Percentiles rank a stretch among this genome's conserved stretches.
phyloP scores from a whole-genome alignment of 495 filamentous ascomycete species.

The Hypomontagnella submonticulosa region DNA sequence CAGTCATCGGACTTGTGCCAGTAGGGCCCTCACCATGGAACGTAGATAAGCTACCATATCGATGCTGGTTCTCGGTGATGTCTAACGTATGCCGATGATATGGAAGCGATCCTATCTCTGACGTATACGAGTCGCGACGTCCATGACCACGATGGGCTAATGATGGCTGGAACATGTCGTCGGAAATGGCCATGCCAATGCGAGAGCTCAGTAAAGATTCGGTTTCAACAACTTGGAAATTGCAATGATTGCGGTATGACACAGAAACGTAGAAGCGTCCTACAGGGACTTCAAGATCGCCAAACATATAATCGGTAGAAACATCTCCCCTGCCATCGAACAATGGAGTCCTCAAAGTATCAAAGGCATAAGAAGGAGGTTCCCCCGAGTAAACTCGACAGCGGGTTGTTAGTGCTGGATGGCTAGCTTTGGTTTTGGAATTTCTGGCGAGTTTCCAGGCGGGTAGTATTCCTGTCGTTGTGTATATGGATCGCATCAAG shows the following conservation, averaged over 20 bases:
- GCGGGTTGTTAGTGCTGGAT: constrained; percentile 74
- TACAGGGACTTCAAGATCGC: constrained; percentile 83
- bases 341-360: constrained; percentile 77
- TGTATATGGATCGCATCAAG: constrained; percentile 91
- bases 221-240: constrained; percentile 89
- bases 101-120: constrained; percentile 81
- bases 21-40: constrained; percentile 84
- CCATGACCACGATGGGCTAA: constrained; percentile 57
- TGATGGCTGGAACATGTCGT: constrained; percentile 84
- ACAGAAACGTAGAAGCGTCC: constrained; percentile 85
- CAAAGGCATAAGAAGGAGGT: constrained; percentile 61
- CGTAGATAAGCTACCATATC: constrained; percentile 92
- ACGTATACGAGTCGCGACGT: constrained; percentile 52
- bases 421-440: constrained; percentile 71
- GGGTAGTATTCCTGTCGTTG: constrained; percentile 83
- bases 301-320: constrained; percentile 80
- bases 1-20: constrained; percentile 87
- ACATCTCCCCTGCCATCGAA: constrained; percentile 72
- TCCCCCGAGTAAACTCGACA: constrained; percentile 78
- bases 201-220: constrained; percentile 93
- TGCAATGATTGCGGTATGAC: constrained; percentile 85
- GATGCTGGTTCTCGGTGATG: constrained; percentile 74
- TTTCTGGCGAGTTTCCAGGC: constrained; percentile 85
- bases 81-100: constrained; percentile 59
- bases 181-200: constrained; percentile 88